phyloP scores from a whole-genome alignment of 2,329 filamentous ascomycete genomes.

The Cadophora luteo-olivacea region DNA sequence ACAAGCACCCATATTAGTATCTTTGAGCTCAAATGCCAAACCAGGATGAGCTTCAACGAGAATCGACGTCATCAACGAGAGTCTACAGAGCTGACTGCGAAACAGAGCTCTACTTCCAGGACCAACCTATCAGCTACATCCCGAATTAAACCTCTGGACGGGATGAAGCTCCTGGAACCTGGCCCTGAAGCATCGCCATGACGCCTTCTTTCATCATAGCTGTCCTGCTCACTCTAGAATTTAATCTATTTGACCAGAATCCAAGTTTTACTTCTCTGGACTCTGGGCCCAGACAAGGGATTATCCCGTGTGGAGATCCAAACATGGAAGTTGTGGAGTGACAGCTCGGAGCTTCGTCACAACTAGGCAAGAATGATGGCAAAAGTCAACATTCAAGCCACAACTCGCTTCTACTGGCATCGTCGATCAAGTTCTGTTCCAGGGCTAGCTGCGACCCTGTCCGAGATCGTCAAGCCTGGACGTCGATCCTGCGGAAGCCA shows the following conservation, averaged over 20 bases:
- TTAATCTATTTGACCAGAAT: not conserved
- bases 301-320: not conserved
- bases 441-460: not conserved
- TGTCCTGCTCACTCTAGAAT: not conserved
- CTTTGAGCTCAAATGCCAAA: not conserved
- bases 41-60: slow-evolving; percentile 12
- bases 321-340: slow-evolving; percentile 12
- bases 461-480: slow-evolving; percentile 13
- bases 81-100: not conserved
- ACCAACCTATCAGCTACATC: slow-evolving; percentile 20
- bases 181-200: not conserved
- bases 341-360: slow-evolving; percentile 8
- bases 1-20: slow-evolving; percentile 15
- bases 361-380: not conserved
- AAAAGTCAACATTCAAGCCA: slow-evolving; percentile 12
- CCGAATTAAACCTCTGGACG: not conserved
- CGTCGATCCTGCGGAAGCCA: slow-evolving; percentile 2
- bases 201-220: slow-evolving; percentile 15
- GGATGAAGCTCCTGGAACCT: slow-evolving; percentile 10
- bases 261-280: not conserved
- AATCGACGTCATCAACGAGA: slow-evolving; percentile 30
- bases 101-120: slow-evolving; percentile 5
- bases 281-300: not conserved
- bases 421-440: slow-evolving; percentile 5
- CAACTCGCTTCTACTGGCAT: slow-evolving; percentile 5